Conservation (phyloP, 1,284 basidiomycete genomes). For the Cystobasidium slooffiae region DNA sequence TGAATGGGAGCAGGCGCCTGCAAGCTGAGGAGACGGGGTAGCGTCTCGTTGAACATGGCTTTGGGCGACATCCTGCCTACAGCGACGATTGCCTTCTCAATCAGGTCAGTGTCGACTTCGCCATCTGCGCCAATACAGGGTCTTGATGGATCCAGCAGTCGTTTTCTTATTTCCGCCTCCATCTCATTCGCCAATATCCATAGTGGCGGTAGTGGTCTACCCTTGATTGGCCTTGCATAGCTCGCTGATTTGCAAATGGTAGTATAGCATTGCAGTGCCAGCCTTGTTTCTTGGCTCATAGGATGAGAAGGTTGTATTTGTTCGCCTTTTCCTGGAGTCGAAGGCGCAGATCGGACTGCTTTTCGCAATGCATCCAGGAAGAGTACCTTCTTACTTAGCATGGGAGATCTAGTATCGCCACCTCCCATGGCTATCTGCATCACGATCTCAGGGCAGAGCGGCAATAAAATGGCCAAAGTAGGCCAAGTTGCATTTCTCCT, state of each 20-base stretch:
- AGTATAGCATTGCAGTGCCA: conserved; percentile 28
- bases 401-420: conserved; percentile 26
- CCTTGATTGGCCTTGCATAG: conserved; percentile 11
- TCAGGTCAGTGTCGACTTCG: conserved; percentile 10
- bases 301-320: background rate
- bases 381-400: conserved; percentile 31
- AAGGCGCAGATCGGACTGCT: conserved; percentile 6
- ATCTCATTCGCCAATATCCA: conserved; percentile 35
- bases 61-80: background rate
- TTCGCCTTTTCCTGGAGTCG: background rate
- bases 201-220: conserved; percentile 21
- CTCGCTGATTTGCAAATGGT: conserved; percentile 24
- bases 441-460: conserved; percentile 31
- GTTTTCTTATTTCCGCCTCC: conserved; percentile 23
- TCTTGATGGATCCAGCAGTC: conserved; percentile 21
- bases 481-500: conserved; percentile 31
- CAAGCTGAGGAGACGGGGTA: conserved; percentile 22
- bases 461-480: conserved; percentile 17
- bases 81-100: conserved; percentile 5
- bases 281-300: conserved; percentile 1
- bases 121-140: conserved; percentile 9
- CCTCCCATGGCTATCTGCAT: conserved; percentile 38
- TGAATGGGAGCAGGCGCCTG: background rate
- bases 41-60: background rate
- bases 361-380: conserved; percentile 25